These are phyloP conservation scores for Solanum paucissectum DNA, from an alignment of 257 asterid genomes.

Conservation along the genomic window DNA sequence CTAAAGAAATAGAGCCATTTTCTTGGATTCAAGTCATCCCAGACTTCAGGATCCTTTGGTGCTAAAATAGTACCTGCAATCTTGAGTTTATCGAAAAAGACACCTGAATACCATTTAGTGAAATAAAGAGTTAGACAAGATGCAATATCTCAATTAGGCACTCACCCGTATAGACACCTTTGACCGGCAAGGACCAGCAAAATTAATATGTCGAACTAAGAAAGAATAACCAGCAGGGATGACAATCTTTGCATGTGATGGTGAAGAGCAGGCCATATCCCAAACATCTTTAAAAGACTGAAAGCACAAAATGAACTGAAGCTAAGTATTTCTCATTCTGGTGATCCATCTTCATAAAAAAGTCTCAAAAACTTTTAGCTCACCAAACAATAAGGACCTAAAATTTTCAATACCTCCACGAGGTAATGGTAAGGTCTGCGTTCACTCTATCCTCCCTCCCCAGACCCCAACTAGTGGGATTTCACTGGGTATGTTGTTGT, in stretches of 20 bases:
- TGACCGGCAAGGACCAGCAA: constrained; percentile 68
- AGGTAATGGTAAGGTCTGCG: not conserved
- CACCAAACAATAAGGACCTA: not conserved
- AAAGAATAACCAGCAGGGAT: constrained; percentile 37
- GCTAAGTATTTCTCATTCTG: not conserved
- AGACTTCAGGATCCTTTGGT: constrained; percentile 56
- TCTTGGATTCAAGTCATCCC: constrained; percentile 45
- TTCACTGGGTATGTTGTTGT: not conserved
- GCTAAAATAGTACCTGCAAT: constrained; percentile 57
- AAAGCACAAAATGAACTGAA: constrained; percentile 13
- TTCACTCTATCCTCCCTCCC: not conserved
- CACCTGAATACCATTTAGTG: not conserved
- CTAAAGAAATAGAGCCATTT: constrained; percentile 76
- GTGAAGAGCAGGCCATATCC: constrained; percentile 41
- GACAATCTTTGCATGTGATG: constrained; percentile 29
- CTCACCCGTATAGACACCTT: constrained; percentile 51
- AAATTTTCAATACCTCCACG: not conserved
- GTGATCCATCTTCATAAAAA: not conserved
- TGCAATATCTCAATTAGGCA: not conserved
- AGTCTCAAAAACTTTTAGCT: not conserved
- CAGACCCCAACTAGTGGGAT: not conserved
- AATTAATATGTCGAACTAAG: constrained; percentile 38
- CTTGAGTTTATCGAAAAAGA: constrained; percentile 19
- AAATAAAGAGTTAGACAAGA: not conserved
- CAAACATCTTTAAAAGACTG: constrained; percentile 57